Evolutionary conservation across 805 yeast genomes (phyloP).

Genomic region (Candida golubevii): DNA sequence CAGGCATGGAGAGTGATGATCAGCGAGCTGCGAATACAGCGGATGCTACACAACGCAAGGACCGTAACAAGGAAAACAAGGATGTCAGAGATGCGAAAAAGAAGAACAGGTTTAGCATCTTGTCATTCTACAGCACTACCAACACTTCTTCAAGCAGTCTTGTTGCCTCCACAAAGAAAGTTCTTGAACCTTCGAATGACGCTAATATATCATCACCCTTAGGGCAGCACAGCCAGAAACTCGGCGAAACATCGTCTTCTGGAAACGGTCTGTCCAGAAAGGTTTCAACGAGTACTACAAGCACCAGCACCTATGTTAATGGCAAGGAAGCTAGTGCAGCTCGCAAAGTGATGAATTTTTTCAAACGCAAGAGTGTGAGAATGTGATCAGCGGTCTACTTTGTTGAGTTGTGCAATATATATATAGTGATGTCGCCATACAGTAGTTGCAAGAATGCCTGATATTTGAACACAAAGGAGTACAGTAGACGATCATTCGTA

Average conservation of each 20-base stretch:
- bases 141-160: conserved; percentile 18
- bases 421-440: too few relatives aligned
- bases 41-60: conserved; percentile 4
- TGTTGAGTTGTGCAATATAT: too few relatives aligned
- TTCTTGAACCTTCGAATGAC: conserved; percentile 23
- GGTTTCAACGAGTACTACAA: conserved; percentile 13
- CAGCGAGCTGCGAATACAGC: conserved; percentile 1
- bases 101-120: conserved; percentile 39
- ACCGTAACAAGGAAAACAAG: conserved; percentile 16
- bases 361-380: conserved; percentile 18
- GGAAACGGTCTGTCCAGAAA: conserved; percentile 3
- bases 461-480: too few relatives aligned
- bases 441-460: too few relatives aligned
- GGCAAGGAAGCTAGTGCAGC: conserved; percentile 69
- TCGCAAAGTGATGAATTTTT: conserved; percentile 29
- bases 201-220: conserved; percentile 3
- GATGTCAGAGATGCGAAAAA: conserved; percentile 29
- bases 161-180: conserved; percentile 19
- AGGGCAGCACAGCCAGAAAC: conserved; percentile 21
- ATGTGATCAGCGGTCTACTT: conserved; percentile 8
- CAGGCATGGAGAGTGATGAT: conserved; percentile 1
- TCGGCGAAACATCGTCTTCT: conserved; percentile 29
- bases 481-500: too few relatives aligned
- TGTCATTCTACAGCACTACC: conserved; percentile 39
- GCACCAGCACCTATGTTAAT: conserved; percentile 23